A percentile compares a stretch with the other conserved stretches of the same genome.
Conservation (phyloP, 2,329 filamentous ascomycete genomes). For the Hypomyces perniciosus region DNA sequence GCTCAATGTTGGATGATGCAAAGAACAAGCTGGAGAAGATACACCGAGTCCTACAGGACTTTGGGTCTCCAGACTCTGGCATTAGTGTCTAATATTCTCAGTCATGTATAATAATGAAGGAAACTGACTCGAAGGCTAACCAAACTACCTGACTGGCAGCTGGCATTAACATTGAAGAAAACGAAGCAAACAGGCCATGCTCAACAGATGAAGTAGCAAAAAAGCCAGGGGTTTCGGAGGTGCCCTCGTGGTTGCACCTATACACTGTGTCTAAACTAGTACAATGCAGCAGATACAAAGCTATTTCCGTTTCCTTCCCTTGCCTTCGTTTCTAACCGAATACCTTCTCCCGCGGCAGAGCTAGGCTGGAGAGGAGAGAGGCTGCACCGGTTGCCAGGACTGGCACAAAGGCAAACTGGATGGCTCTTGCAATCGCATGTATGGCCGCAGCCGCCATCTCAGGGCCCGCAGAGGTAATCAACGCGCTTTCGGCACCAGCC, state of each 20-base stretch:
- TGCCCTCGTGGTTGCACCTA: background rate
- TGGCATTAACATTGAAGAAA: background rate
- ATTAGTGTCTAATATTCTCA: background rate
- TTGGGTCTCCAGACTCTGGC: background rate
- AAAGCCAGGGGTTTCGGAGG: background rate
- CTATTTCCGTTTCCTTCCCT: background rate
- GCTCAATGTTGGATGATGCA: background rate
- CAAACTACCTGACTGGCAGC: too few species aligned
- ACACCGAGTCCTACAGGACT: background rate
- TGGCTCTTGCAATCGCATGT: conserved; percentile 27
- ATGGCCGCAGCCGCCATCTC: conserved; percentile 20
- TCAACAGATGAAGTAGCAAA: background rate
- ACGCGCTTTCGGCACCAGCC: conserved; percentile 7
- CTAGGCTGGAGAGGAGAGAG: conserved; percentile 23
- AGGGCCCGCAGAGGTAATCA: conserved; percentile 1
- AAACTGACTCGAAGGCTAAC: too few species aligned
- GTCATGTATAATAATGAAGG: too few species aligned
- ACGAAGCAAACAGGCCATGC: background rate
- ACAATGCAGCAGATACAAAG: background rate
- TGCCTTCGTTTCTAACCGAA: conserved; percentile 14
- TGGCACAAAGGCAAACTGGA: conserved; percentile 28
- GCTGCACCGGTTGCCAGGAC: conserved; percentile 28
- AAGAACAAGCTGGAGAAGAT: conserved; percentile 1
- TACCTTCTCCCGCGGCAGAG: conserved; percentile 31
- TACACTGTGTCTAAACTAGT: background rate